These are phyloP conservation scores for Smittium mucronatum DNA, from an alignment of 371 early-diverging fungal genomes.

Conservation along the genomic window DNA sequence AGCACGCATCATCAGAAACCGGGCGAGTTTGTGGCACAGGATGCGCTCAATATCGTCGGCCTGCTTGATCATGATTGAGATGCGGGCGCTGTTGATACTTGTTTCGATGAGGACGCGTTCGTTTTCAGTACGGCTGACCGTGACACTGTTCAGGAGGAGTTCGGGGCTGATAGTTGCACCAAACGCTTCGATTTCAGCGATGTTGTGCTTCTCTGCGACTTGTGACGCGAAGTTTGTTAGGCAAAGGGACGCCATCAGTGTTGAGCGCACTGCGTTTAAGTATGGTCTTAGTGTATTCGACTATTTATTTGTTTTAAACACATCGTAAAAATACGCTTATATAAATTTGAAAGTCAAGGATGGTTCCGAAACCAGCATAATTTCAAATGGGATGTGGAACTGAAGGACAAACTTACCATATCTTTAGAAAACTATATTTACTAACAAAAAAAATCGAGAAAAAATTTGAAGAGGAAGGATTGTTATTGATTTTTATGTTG, in stretches of 20 bases:
- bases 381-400: no score
- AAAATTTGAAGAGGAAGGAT: no score
- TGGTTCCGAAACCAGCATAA: no score
- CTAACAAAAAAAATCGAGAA: not conserved
- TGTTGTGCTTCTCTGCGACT: constrained; percentile 93
- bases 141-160: constrained; percentile 75
- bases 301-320: constrained; percentile 33
- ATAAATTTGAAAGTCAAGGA: no score
- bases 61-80: constrained; percentile 93
- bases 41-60: constrained; percentile 95
- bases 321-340: not conserved
- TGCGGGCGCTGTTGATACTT: constrained; percentile 85
- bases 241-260: constrained; percentile 87
- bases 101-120: constrained; percentile 88
- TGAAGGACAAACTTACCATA: not conserved
- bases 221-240: constrained; percentile 94
- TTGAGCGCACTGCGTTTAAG: constrained; percentile 83
- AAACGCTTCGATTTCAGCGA: constrained; percentile 94
- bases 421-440: not conserved
- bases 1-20: constrained; percentile 93
- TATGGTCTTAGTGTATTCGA: constrained; percentile 95
- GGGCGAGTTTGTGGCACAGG: constrained; percentile 86
- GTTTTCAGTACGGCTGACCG: constrained; percentile 87
- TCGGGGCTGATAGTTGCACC: constrained; percentile 58
- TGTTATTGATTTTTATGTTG: no score